Evolutionary conservation across 2,329 filamentous ascomycete species (phyloP), one percentile per base, ranked within the genome.

Genomic region (Claviceps paspali): DNA sequence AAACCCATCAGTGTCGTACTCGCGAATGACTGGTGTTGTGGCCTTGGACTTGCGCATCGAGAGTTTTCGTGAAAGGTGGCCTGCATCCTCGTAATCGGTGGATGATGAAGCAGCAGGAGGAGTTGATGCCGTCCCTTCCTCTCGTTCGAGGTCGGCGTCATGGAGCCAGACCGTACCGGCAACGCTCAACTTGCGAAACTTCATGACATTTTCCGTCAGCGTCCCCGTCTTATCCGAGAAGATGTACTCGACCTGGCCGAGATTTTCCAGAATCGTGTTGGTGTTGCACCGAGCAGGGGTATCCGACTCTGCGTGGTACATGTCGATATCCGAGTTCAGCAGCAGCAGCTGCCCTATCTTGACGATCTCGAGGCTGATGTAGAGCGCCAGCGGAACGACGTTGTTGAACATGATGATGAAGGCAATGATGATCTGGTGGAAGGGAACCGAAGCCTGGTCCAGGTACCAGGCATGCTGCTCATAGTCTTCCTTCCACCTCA

Each of bases 331-430:
- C 54, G 93, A 93, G 59, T n/a, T n/a, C 83, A 98, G 98, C 44
- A 98, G 73, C 50, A 91, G 91, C n/a, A 85, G 91, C 47, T 94
- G 87, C 67, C 82, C 94, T 55, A 95, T 95, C 60, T 98, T 98
- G 63, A 98, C 88, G 47, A 98, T 72, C 61, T 98, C 91, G 36
- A 98, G 78, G 0, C 91, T 98, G 44, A 98, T 91, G 56, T 98
- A 98, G 3, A 98, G 78, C 22, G 88, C 96, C 50, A 98, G 95
- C 23, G 91, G 91, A 33, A 98, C 91, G 49, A 98, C 64, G 36
- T 93, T 87, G 3, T 88, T 95, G 60, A 95, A 96, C 2, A 91
- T 98, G 52, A 95, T 82, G 53, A 98, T 82, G 59, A 98, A 91
- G 49, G 80, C 79, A 57, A 92, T 82, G 56, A 98, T 95, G 44